Evolutionary conservation across 2,329 filamentous ascomycete species (phyloP), one percentile per base, ranked within the genome.

Genomic region (Aspergillus aculeatinus): DNA sequence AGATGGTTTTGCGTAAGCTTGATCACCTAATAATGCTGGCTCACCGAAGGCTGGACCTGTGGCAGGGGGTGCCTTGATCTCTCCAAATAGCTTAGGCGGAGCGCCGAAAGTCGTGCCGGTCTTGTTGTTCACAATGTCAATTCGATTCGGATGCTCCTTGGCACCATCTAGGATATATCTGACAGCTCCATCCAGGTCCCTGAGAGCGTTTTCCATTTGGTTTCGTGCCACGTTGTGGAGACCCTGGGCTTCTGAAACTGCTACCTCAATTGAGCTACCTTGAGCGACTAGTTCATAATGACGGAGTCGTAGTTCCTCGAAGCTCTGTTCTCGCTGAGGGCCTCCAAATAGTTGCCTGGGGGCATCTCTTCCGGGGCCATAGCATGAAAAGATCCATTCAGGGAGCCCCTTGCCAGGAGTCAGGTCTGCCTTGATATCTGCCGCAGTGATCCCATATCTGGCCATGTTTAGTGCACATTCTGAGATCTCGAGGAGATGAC

Each of bases 281-380:
- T 83, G 71, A 9, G 85, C 83, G 47, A 82, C 79, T 2, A 85
- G 85, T 55, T 87, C 80, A 70, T 94, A 93, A 71, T 92, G 88
- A 23, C 81, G 78, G 29, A 93, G 72, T 53, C 92, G 85, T 72
- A 96, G 84, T 76, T 98, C 94, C 74, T 98, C 94, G 47, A 90
- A 89, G 70, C 92, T 96, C 74, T 92, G 89, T 74, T 98, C 94
- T 19, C 92, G 84, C 5, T 85, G 82, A 49, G 82, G 83, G 1
- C 92, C 92, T 55, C 92, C 92, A 69, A 96, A 93, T 1, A 97
- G 82, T 75, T 96, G 92, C 19, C 86, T 86, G 0, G 93, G 93
- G 1, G 89, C 86, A 67, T 92, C 85, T 68, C 81, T 83, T 4
- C 89, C 89, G 0, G 93, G 92, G 0, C 88, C 91, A 74, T 96